Percentiles rank a stretch among this genome's conserved stretches.
Conservation (phyloP, 441 rosid genomes). For the Gossypium trilobum region DNA sequence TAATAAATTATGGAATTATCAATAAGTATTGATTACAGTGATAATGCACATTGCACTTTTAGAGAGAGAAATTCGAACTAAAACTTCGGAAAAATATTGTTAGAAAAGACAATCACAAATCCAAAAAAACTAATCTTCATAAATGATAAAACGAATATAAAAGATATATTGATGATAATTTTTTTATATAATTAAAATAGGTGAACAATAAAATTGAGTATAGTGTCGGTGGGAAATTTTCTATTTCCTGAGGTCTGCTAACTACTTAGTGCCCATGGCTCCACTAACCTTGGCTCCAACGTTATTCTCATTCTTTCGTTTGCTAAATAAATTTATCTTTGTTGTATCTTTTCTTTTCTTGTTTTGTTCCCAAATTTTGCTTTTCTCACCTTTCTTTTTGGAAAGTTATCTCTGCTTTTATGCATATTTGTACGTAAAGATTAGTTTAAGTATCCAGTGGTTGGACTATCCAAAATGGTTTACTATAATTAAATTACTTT, state of each 20-base stretch:
- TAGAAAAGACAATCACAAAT: too few species aligned
- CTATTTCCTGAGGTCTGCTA: not conserved
- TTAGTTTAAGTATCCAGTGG: too few species aligned
- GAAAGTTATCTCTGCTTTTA: not conserved
- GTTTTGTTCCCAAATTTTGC: not conserved
- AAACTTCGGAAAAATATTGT: too few species aligned
- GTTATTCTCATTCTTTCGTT: not conserved
- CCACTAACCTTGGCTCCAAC: not conserved
- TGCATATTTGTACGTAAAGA: not conserved
- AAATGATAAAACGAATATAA: too few species aligned
- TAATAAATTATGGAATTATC: too few species aligned
- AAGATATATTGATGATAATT: too few species aligned
- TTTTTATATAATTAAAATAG: too few species aligned
- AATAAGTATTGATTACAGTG: too few species aligned
- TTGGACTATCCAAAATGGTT: not conserved
- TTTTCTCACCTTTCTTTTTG: not conserved
- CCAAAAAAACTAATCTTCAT: too few species aligned
- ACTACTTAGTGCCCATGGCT: not conserved
- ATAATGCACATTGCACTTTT: too few species aligned
- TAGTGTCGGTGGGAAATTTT: constrained; percentile 4
- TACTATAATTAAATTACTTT: not conserved
- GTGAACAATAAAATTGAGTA: not conserved
- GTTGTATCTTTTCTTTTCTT: not conserved
- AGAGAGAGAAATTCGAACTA: too few species aligned
- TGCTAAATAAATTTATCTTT: not conserved